Evolutionary conservation across 1,139 yeast species (phyloP), one percentile per base, ranked within the genome.

Genomic region (Pichia sp.): DNA sequence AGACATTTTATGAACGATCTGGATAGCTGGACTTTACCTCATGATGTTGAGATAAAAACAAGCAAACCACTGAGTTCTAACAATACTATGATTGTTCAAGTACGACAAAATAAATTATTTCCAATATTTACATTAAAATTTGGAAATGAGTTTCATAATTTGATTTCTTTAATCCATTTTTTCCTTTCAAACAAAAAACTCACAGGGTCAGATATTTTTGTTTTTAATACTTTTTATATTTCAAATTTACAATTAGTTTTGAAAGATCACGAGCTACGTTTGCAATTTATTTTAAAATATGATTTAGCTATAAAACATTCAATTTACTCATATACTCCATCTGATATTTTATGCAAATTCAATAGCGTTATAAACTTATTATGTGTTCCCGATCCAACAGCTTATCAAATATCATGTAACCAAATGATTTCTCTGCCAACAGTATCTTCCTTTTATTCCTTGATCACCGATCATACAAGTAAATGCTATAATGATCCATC

Each of bases 391-490:
- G 26, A 41, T 4, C 46, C 54, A 20, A 60, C 64, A 0, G 7
- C 25, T 5, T 60, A 56, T 37, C 61, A 61, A 31, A 39, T 24
- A 16, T 48, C 55, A 3, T 45, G 33, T 23, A 45, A 39, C 12
- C 41, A 40, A 2, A 34, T 40, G 8, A 24, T 37, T 10, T 24
- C 51, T 1, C 48, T 40, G 11, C 62, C 59, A 3, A 41, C 58
- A 2, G 61, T 62, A 37, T 39, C 61, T 1, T 41, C 53, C 3
- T 66, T 65, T 45, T 66, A 67, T 48, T 61, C 67, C 12, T 43
- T 58, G 8, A 57, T 66, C 27, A 62, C 68, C 0, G 48, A 57
- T 11, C 51, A 59, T 39, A 63, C 71, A 0, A 43, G 47, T 16
- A 45, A 31, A 6, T 43, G 47, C n/a, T 49, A 58, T 0, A 45